A percentile compares a stretch with the other conserved stretches of the same genome.
These are phyloP conservation scores for Ophiostoma ulmi DNA, from an alignment of 2,329 filamentous ascomycete genomes.

Conservation along the genomic window DNA sequence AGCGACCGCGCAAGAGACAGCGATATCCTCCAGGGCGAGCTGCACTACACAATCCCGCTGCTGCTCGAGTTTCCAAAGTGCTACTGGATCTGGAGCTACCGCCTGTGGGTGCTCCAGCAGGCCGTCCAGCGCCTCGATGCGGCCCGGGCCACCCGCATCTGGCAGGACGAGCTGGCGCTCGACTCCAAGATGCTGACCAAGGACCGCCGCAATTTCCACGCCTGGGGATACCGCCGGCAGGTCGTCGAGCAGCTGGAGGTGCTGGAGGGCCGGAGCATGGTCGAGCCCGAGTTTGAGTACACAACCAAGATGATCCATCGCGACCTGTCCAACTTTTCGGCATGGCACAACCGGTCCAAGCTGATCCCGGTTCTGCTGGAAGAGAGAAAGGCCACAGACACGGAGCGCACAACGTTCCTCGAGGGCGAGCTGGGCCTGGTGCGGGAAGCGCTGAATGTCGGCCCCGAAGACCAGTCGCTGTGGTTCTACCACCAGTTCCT, in stretches of 20 bases:
- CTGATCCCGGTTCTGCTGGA: conserved; percentile 71
- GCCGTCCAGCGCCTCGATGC: conserved; percentile 59
- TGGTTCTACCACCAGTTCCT: conserved; percentile 97
- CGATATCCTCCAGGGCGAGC: conserved; percentile 61
- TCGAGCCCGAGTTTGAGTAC: conserved; percentile 78
- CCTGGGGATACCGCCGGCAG: conserved; percentile 83
- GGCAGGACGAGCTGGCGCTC: conserved; percentile 77
- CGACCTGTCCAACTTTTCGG: conserved; percentile 94
- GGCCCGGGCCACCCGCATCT: conserved; percentile 58
- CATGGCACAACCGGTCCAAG: conserved; percentile 87
- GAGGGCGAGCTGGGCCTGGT: conserved; percentile 72
- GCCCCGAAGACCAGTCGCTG: conserved; percentile 88
- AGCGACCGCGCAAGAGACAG: conserved; percentile 9
- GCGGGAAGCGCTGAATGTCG: conserved; percentile 73
- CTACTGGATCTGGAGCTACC: conserved; percentile 99
- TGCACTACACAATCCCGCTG: conserved; percentile 77
- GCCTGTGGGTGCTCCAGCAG: conserved; percentile 75
- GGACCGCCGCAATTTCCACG: conserved; percentile 91
- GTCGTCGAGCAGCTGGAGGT: conserved; percentile 73
- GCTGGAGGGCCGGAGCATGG: conserved; percentile 54
- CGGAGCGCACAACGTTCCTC: conserved; percentile 62
- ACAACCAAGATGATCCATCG: conserved; percentile 79
- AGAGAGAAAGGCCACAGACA: conserved; percentile 61
- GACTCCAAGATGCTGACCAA: conserved; percentile 81
- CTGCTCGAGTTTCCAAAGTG: conserved; percentile 87